phyloP scores from a whole-genome alignment of 179 eudicot genomes.

The Spergularia azorica region DNA sequence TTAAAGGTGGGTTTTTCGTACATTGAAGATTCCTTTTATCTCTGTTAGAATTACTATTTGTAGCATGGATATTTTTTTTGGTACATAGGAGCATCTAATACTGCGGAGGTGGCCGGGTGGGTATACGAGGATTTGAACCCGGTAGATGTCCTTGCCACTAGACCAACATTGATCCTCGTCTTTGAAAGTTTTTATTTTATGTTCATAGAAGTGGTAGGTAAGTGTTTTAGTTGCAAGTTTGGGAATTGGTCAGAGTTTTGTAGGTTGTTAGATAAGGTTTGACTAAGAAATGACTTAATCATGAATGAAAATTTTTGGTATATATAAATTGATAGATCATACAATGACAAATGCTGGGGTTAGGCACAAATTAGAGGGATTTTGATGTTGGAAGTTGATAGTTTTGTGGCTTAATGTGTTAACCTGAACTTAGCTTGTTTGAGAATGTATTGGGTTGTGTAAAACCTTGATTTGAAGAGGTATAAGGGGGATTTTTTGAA shows the following conservation, averaged over 20 bases:
- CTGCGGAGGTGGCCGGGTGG: no score
- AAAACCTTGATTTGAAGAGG: not conserved
- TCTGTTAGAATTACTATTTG: not conserved
- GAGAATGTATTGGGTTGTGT: not conserved
- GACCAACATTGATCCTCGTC: no score
- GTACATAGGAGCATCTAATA: no score
- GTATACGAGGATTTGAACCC: no score
- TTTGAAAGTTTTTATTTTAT: no score
- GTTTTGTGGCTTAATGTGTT: not conserved
- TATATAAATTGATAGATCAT: not conserved
- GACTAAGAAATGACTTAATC: no score
- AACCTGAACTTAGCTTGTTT: not conserved
- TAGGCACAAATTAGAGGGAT: not conserved
- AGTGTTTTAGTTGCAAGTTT: no score
- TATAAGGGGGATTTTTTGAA: not conserved
- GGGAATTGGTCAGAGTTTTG: no score
- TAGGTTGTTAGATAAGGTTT: no score
- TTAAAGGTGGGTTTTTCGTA: not conserved
- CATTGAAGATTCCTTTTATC: not conserved
- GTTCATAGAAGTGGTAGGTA: no score
- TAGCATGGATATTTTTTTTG: not conserved
- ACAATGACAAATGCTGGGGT: not conserved
- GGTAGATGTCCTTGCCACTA: no score
- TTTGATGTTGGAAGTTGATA: not conserved
- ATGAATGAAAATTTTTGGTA: not conserved